Percentiles rank a stretch among this genome's conserved stretches.
phyloP scores from a whole-genome alignment of 805 yeast species.

The Saccharomycopsis javanensis region DNA sequence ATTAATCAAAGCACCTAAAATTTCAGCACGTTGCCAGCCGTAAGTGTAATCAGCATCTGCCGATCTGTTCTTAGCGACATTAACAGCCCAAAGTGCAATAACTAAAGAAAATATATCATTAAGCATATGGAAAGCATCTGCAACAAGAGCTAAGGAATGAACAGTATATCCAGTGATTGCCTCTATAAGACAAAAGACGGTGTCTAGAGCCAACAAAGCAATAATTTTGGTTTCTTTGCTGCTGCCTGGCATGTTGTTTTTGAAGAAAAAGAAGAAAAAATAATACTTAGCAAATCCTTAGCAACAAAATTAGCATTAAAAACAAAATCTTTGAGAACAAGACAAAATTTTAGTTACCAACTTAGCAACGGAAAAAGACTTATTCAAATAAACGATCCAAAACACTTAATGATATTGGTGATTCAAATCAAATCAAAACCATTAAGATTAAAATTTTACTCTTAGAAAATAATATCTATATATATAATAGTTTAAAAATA shows the following conservation, averaged over 20 bases:
- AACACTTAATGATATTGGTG: no score
- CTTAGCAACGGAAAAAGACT: no score
- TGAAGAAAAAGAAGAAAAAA: not conserved
- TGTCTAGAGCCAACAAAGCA: constrained; percentile 63
- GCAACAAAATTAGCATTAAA: no score
- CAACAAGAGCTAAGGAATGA: constrained; percentile 87
- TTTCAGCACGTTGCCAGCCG: constrained; percentile 98
- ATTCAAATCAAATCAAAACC: not conserved
- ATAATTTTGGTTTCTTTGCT: constrained; percentile 62
- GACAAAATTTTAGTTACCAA: not conserved
- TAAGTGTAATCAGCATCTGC: constrained; percentile 89
- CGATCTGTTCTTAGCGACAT: constrained; percentile 68
- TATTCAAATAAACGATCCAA: no score
- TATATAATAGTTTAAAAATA: no score
- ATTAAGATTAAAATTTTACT: no score
- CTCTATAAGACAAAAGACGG: constrained; percentile 77
- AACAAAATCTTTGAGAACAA: no score
- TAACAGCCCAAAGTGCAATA: constrained; percentile 95
- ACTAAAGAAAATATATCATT: constrained; percentile 85
- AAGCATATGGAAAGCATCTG: constrained; percentile 96
- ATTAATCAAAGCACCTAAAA: constrained; percentile 86
- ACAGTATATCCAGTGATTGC: constrained; percentile 82
- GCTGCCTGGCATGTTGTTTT: not conserved
- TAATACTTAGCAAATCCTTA: not conserved
- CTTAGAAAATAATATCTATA: no score